A percentile compares a stretch with the other conserved stretches of the same genome.
Evolutionary conservation across 2,329 filamentous ascomycete species (phyloP).

Genomic region (Onygena corvina): DNA sequence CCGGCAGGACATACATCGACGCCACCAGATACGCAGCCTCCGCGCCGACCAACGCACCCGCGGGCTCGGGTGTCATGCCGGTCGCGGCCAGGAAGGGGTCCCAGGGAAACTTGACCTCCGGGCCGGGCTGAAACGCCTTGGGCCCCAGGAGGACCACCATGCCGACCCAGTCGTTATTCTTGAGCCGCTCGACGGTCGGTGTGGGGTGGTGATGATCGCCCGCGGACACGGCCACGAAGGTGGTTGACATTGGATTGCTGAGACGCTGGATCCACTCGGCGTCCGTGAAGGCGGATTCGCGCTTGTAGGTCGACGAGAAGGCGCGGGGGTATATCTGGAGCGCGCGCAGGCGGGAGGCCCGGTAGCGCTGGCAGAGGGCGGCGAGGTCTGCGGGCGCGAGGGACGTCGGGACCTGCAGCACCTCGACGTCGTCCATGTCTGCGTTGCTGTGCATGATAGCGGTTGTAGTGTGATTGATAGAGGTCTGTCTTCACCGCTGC

Average conservation of each 20-base stretch:
- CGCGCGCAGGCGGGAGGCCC: conserved; percentile 19
- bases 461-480: too few species aligned
- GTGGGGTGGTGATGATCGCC: neutral
- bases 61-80: neutral
- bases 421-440: too few species aligned
- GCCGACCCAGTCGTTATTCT: conserved; percentile 22
- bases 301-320: conserved; percentile 24
- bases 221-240: conserved; percentile 19
- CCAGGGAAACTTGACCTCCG: conserved; percentile 10
- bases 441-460: too few species aligned
- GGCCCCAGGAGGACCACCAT: conserved; percentile 22
- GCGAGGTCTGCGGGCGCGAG: conserved; percentile 5
- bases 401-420: neutral
- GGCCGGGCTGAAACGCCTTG: conserved; percentile 10
- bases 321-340: conserved; percentile 21
- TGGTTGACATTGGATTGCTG: conserved; percentile 19
- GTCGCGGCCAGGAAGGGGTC: conserved; percentile 7
- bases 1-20: conserved; percentile 22
- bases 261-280: conserved; percentile 22
- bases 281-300: conserved; percentile 19
- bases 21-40: conserved; percentile 19
- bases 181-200: conserved; percentile 10
- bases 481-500: too few species aligned
- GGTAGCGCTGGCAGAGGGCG: conserved; percentile 15
- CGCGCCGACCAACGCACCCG: conserved; percentile 3